Conservation (phyloP, 176 grass and related monocot species). For the Areca catechu region DNA sequence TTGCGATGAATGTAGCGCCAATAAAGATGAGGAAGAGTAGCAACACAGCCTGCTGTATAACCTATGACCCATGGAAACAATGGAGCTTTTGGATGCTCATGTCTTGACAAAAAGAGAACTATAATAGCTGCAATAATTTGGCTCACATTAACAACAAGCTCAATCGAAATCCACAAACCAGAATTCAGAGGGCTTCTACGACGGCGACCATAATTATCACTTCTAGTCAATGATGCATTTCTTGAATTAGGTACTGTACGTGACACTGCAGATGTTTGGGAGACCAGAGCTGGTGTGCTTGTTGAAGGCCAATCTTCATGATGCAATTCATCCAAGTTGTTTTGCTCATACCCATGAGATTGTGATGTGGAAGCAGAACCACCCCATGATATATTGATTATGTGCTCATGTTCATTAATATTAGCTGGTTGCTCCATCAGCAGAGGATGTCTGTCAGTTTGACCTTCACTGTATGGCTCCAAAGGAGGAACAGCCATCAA, state of each 20-base stretch:
- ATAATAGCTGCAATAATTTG: conserved; percentile 74
- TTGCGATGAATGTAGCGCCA: conserved; percentile 83
- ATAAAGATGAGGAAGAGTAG: conserved; percentile 78
- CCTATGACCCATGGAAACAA: conserved; percentile 72
- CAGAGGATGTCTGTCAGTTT: conserved; percentile 12
- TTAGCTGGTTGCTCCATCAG: conserved; percentile 49
- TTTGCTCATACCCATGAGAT: conserved; percentile 21
- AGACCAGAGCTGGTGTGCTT: conserved; percentile 20
- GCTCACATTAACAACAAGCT: conserved; percentile 55
- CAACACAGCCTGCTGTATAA: conserved; percentile 68
- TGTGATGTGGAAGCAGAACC: conserved; percentile 43
- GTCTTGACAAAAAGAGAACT: conserved; percentile 61
- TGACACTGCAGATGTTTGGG: conserved; percentile 29
- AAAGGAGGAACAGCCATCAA: conserved; percentile 6
- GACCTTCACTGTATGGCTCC: conserved; percentile 6
- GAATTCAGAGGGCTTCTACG: conserved; percentile 79
- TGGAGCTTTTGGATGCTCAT: conserved; percentile 60
- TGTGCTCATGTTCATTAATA: conserved; percentile 37
- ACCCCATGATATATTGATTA: conserved; percentile 60
- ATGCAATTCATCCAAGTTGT: conserved; percentile 17
- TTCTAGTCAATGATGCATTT: conserved; percentile 36
- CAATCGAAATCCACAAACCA: conserved; percentile 83
- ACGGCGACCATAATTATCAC: conserved; percentile 45
- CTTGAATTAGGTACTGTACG: conserved; percentile 21
- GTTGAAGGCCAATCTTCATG: conserved; percentile 17